Base-by-base conservation (phyloP, 345 rosid species). In the Hevea brasiliensis region DNA sequence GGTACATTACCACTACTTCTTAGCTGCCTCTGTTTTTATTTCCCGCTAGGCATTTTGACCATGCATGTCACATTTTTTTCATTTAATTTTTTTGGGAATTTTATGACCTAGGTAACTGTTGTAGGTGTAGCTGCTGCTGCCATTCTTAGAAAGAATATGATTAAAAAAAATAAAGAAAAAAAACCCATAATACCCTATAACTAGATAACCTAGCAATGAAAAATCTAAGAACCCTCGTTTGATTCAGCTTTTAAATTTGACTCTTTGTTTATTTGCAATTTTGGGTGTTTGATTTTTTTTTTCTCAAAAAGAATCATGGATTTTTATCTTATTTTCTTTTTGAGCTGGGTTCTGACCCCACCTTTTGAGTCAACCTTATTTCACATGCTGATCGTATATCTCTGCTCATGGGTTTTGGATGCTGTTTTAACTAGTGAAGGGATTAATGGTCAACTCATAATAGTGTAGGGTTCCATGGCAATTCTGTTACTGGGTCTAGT, bases 1-100 rank as follows among this genome's bases (percentile, higher is more conserved):
- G 86, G 80, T 81, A 81, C 57, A 68, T 35, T 60, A 44, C 67
- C 74, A 65, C 73, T 51, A 67, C 70, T 41, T 61, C 41, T 20
- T 42, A 18, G 61, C 51, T 51, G 21, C 23, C 48, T 67, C 64
- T 58, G 14, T 67, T 50, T 17, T 50, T 71, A 8, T 57, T 72
- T 50, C 63, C 23, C 54, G 14, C n/a, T 65, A 15, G 53, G 32
- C 37, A 1, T 45, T 17, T 7, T 40, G 35, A n/a, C 27, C 18
- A 44, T 56, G 65, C 44, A 21, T 61, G 58, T 61, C 37, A 70
- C 73, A 70, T 58, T 57, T 24, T 12, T 44, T 10, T 20, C 1
- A 8, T 63, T 41, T 42, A 4, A 23, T 13, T 44, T 65, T 61
- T 21, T 67, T 12, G 45, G 50, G 67, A 61, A 61, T 72, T 61